These are phyloP conservation scores for Perilla frutescens DNA, from an alignment of 257 asterid species.

Conservation along the genomic window DNA sequence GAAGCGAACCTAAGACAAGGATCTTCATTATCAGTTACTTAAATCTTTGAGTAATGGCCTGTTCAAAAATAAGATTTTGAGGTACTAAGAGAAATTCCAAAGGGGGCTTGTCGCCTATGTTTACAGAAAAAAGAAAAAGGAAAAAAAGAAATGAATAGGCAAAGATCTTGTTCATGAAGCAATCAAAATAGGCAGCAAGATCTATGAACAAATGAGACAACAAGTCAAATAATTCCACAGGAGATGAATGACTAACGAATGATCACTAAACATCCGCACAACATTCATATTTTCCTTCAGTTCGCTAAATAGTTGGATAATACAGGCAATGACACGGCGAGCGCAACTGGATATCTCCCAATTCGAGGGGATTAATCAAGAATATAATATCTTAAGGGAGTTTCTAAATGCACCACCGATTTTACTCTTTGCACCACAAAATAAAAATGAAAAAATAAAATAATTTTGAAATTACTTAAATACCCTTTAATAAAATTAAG, in stretches of 20 bases:
- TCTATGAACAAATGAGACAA: constrained; percentile 15
- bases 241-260: too few species aligned
- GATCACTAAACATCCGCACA: not conserved
- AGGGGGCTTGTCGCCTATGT: constrained; percentile 16
- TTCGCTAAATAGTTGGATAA: constrained; percentile 8
- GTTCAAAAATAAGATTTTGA: constrained; percentile 18
- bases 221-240: constrained; percentile 13
- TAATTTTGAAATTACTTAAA: too few species aligned
- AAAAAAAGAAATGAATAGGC: not conserved
- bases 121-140: not conserved
- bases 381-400: constrained; percentile 15
- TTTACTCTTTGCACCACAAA: too few species aligned
- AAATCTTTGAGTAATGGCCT: constrained; percentile 18
- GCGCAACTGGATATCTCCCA: constrained; percentile 28
- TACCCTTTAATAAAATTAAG: too few species aligned
- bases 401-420: too few species aligned
- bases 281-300: constrained; percentile 18
- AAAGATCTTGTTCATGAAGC: constrained; percentile 12
- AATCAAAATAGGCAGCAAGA: constrained; percentile 26
- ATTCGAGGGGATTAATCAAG: constrained; percentile 24
- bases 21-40: constrained; percentile 37
- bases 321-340: constrained; percentile 25
- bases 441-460: too few species aligned
- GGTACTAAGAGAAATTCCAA: not conserved
- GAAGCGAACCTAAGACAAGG: constrained; percentile 82